These are phyloP conservation scores for Trichoderma gracile DNA, from an alignment of 2,329 filamentous ascomycete genomes.

Conservation along the genomic window DNA sequence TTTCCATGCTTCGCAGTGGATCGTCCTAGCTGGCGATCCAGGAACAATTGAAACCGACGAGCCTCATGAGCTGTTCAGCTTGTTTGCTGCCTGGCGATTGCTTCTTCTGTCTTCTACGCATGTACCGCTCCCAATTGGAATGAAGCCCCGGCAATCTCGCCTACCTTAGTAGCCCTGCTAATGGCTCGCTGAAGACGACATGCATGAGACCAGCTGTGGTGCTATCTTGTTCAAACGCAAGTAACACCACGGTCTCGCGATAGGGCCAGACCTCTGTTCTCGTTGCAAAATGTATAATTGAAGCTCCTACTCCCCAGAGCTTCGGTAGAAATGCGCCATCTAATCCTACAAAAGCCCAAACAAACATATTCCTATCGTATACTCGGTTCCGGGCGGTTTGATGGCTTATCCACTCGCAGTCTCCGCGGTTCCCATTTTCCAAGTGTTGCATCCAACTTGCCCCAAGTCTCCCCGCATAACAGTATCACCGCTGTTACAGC, in stretches of 20 bases:
- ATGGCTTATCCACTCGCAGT: background rate
- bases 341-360: background rate
- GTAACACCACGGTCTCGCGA: background rate
- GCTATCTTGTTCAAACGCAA: no score
- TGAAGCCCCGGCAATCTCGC: no score
- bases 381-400: background rate
- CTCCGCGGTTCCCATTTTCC: constrained; percentile 1
- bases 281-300: background rate
- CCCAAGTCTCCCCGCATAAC: background rate
- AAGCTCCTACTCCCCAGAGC: background rate
- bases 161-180: background rate
- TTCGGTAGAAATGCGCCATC: background rate
- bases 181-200: background rate
- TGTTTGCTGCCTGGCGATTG: background rate
- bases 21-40: constrained; percentile 16
- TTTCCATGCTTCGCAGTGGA: background rate
- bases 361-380: background rate
- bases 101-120: background rate
- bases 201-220: background rate
- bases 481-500: background rate
- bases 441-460: constrained; percentile 7
- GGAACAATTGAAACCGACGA: constrained; percentile 6
- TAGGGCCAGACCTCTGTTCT: background rate
- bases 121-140: background rate
- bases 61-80: background rate